Base-by-base conservation (phyloP, 2,329 filamentous ascomycete species). In the Penicillium sp. region DNA sequence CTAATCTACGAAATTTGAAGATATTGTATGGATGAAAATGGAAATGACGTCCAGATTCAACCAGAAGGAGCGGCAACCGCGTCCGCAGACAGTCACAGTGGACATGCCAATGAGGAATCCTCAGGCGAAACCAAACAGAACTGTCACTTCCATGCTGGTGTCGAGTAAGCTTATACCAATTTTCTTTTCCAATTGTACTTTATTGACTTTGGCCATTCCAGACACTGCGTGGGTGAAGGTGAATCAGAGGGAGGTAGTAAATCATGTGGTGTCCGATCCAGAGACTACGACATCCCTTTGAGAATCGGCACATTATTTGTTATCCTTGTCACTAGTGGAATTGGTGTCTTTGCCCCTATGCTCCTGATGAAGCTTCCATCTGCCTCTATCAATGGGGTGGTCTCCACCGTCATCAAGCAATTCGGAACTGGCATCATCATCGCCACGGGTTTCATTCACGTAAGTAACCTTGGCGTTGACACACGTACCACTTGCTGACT, bases 81-180 rank as follows among this genome's bases (percentile, higher is more conserved):
- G 29, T 44, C 42, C 14, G 3, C 35, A 34, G n/a, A 57, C n/a
- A 43, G 50, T 8, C 52, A 50, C 26, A 31, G 42, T 18, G 64
- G 53, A 65, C 51, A 71, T 58, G 37, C 69, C 55, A n/a, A 67
- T 47, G 63, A 73, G 70, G 44, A 68, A 29, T 40, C 72, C 64
- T 44, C 64, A n/a, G 52, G 59, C 14, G 55, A 56, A 37, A 52
- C 48, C 11, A 74, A 72, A n/a, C 64, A 79, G 60, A 78, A 83
- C 63, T 90, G 87, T 63, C 89, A 92, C 67, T 89, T 88, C 71
- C 88, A 92, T 63, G 87, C 87, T 10, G 88, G 88, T 37, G 85
- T 91, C 22, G 86, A 90, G 87, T 89, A 76, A 73, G 85, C 75
- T 55, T n/a, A 11, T 35, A 11, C 7, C 1, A 6, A 24, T 8